Evolutionary conservation across 495 filamentous ascomycete genomes (phyloP).

Genomic region (Margaritispora aquatica): DNA sequence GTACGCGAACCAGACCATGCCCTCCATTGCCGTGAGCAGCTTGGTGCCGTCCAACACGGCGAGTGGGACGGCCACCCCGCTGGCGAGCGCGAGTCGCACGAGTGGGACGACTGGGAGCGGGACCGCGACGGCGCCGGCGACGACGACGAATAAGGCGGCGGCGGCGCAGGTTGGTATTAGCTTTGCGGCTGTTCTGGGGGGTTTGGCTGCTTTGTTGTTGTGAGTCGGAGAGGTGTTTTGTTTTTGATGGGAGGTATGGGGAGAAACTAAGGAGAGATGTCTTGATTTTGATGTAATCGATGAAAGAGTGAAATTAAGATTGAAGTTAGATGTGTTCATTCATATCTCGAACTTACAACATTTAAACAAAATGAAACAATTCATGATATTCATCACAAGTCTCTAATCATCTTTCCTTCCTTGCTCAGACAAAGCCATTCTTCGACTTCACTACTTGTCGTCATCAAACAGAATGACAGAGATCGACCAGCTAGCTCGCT

Average conservation of each 20-base stretch:
- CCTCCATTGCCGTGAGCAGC: constrained; percentile 2
- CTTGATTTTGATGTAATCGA: no score
- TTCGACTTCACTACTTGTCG: no score
- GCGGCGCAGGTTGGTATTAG: constrained; percentile 13
- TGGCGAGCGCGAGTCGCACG: not conserved
- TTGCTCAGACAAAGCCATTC: no score
- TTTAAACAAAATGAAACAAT: no score
- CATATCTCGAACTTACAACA: no score
- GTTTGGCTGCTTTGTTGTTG: constrained; percentile 22
- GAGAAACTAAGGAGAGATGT: not conserved
- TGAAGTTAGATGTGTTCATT: no score
- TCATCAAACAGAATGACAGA: no score
- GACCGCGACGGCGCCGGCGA: constrained; percentile 1
- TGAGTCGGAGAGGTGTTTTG: not conserved
- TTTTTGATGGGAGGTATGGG: not conserved
- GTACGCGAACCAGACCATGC: constrained; percentile 18
- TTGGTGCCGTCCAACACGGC: constrained; percentile 7
- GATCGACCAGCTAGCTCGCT: no score
- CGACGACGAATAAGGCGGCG: constrained; percentile 8
- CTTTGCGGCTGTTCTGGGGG: constrained; percentile 20
- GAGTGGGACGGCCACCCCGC: not conserved
- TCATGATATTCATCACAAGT: no score
- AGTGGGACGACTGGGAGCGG: not conserved
- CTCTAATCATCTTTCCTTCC: no score
- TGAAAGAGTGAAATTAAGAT: no score